phyloP scores from a whole-genome alignment of 2,329 filamentous ascomycete genomes.

The Aspergillus sergii region DNA sequence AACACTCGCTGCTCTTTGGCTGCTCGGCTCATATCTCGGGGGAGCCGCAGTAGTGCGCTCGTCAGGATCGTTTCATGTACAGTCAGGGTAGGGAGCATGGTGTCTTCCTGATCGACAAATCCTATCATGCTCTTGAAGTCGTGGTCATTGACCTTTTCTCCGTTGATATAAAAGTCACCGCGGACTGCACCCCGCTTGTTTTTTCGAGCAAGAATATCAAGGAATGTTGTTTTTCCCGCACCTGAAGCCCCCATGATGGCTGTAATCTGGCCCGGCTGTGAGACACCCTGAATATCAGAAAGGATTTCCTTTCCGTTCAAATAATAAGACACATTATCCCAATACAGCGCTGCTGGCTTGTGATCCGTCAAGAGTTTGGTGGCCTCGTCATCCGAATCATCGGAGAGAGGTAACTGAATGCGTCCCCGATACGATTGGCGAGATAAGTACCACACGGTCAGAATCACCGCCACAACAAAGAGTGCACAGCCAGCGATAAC shows the following conservation, averaged over 20 bases:
- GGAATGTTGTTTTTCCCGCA: slow-evolving; percentile 94
- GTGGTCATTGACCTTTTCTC: slow-evolving; percentile 79
- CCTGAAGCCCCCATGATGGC: slow-evolving; percentile 99
- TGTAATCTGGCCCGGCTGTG: slow-evolving; percentile 92
- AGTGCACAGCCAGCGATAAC: slow-evolving; percentile 85
- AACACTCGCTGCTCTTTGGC: slow-evolving; percentile 90
- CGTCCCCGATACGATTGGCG: slow-evolving; percentile 66
- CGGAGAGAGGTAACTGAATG: slow-evolving; percentile 73
- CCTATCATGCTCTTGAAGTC: slow-evolving; percentile 92
- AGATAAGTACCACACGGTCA: slow-evolving; percentile 85
- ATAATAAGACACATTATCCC: slow-evolving; percentile 82
- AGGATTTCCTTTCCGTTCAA: slow-evolving; percentile 89
- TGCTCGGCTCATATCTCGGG: slow-evolving; percentile 80
- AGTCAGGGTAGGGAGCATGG: slow-evolving; percentile 91
- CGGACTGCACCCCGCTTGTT: slow-evolving; percentile 82
- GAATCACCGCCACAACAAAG: slow-evolving; percentile 83
- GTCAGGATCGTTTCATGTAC: slow-evolving; percentile 97
- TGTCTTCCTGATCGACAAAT: slow-evolving; percentile 98
- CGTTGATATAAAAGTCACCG: slow-evolving; percentile 90
- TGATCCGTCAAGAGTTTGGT: slow-evolving; percentile 88
- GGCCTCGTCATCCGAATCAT: slow-evolving; percentile 86
- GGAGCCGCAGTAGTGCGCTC: slow-evolving; percentile 88
- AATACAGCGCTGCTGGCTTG: slow-evolving; percentile 84
- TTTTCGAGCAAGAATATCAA: slow-evolving; percentile 94
- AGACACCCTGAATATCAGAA: slow-evolving; percentile 75